Base-by-base conservation (phyloP, 805 yeast genomes). In the Lipomyces kockii region DNA sequence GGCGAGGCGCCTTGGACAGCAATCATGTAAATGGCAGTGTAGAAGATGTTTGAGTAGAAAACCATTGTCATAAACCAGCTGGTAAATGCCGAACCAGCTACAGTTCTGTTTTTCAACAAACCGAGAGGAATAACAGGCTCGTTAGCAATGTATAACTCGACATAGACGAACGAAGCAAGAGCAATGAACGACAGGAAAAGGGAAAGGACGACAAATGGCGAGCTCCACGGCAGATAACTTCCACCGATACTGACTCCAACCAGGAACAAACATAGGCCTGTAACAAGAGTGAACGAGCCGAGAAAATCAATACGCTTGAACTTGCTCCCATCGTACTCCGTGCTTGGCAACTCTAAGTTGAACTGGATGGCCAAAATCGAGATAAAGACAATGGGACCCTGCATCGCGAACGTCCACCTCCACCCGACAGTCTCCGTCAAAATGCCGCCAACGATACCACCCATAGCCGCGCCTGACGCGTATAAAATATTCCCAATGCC, bases 401-500 rank as follows among this genome's bases (percentile, higher is more conserved):
- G 84, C 61, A 75, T 66, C 12, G 72, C 70, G 66, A 81, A 81
- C 17, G 81, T 81, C 61, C 76, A 81, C 76, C 92, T 80, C 97
- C 96, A 90, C 6, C 91, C 90, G 54, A 82, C 78, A 51, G 72
- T 75, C 7, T 80, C 78, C 34, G 88, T 82, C 60, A 88, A 77
- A 25, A 83, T 69, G 1, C 92, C 92, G 76, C 85, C 77, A 80
- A 83, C 22, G 78, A 63, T 57, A 2, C 92, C 92, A n/a, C 95
- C 95, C 88, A 1, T n/a, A n/a, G n/a, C n/a, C n/a, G n/a, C n/a
- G n/a, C n/a, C n/a, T n/a, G n/a, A n/a, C n/a, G n/a, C 95, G 74
- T 84, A 92, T 52, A 86, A 86, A 27, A 92, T 82, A 76, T 92
- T 92, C 34, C 89, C 89, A 58, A 90, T 76, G 0, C 97, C 97